Evolutionary conservation across 1,284 basidiomycete genomes (phyloP), one percentile per base, ranked within the genome.

Genomic region (Ganoderma lingzhi): DNA sequence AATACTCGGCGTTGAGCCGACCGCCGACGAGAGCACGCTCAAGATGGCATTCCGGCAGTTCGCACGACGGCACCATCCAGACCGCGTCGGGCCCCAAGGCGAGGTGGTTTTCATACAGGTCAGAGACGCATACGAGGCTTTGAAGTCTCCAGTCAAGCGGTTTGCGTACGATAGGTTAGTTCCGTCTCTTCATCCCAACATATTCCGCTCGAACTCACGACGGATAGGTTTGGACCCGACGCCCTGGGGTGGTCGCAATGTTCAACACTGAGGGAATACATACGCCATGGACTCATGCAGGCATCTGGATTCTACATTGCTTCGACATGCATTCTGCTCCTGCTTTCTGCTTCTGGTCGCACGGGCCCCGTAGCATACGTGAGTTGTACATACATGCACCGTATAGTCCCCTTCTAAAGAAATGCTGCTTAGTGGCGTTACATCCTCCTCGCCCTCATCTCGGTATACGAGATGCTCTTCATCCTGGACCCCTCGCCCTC

Each of bases 111-210:
- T 96, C 77, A 93, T 96, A 68, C 77, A 83, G 37, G 88, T 94
- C 1, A 84, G 94, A 64, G 87, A 90, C 74, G 93, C 92, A 23
- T 96, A 92, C 76, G 95, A 97, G 77, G 89, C 90, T 0, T 80
- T 97, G 41, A 93, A 90, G 69, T 88, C 96, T 74, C 94, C 95
- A 0, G 84, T 89, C 1, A 90, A 91, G 68, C 83, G 95, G 60
- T 96, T 94, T 81, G 95, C 95, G 0, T 97, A 97, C 79, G 95
- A 97, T 81, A 84, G 88, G 92, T 91, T 67, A 67, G 85, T 62
- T 30, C 14, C 1, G 6, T 30, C 9, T 77, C 2, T 10, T 39
- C 48, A 17, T 14, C 3, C 55, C 10, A 23, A 10, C 19, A 19
- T 62, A 44, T 9, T 5, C 53, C 19, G 9, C 9, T 61, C 42